Base-by-base conservation (phyloP, 768 basidiomycete species). In the Panellus pusillus region DNA sequence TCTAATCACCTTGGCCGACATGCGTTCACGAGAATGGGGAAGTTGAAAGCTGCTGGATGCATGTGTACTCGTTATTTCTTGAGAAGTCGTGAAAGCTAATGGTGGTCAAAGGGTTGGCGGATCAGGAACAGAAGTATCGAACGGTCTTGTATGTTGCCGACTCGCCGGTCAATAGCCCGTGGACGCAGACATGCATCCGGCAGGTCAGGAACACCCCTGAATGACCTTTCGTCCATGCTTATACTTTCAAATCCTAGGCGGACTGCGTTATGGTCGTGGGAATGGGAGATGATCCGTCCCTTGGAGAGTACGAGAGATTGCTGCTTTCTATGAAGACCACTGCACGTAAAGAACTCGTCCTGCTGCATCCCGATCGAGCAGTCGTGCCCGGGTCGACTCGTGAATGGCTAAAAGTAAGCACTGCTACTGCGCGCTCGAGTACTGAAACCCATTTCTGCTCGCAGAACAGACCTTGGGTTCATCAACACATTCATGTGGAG, bases 151-250 rank as follows among this genome's bases (percentile, higher is more conserved):
- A 98, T 66, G 93, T 99, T 29, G 96, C 91, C 7, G 95, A 99
- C 70, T 93, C 96, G 0, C 86, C 95, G 0, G 93, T 96, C 32
- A 91, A 84, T 52, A 95, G 92, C 54, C 89, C 93, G 17, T 99
- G 97, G 97, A 98, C 96, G 28, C 90, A 98, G 70, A 98, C 94
- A 1, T 98, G 95, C 68, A 95, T 99, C 57, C 83, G 93, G 20
- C 96, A 98, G 78, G 91, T 89, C 58, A 32, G 62, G 9, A 44
- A 36, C 40, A 32, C 37, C n/a, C 13, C 31, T 52, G 3, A 20
- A 50, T 44, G 44, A 24, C 40, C 42, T 24, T 24, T 24, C 24
- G 24, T 44, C 19, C 27, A 38, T 43, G 20, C 51, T 51, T 13
- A 51, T 20, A 28, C 24, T 24, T 24, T 2, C 24, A 24, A 24